Percentiles rank a stretch among this genome's conserved stretches.
Evolutionary conservation across 1,284 basidiomycete species (phyloP).

Genomic region (Tilletia walkeri): DNA sequence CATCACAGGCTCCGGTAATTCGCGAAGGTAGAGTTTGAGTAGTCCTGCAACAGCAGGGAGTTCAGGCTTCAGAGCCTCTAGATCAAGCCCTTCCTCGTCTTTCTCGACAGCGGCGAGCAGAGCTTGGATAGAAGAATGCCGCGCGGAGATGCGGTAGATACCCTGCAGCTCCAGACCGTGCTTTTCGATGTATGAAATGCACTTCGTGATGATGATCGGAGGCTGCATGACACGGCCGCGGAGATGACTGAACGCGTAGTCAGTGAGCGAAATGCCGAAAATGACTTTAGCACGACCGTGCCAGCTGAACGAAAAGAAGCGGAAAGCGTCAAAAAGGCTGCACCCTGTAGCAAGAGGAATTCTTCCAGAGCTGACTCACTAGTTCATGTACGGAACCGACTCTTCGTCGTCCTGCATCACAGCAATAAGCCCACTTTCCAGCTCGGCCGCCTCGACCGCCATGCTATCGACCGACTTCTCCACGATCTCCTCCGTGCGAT

Average conservation of each 20-base stretch:
- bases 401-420: constrained; percentile 60
- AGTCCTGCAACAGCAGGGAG: constrained; percentile 84
- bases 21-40: constrained; percentile 86
- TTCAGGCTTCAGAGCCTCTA: constrained; percentile 75
- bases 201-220: constrained; percentile 80
- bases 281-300: constrained; percentile 81
- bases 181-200: constrained; percentile 78
- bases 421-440: constrained; percentile 61
- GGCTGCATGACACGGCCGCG: constrained; percentile 61
- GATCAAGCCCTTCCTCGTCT: constrained; percentile 79
- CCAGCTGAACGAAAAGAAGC: constrained; percentile 61
- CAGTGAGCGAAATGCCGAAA: constrained; percentile 85
- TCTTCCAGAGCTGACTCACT: constrained; percentile 56
- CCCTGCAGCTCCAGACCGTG: constrained; percentile 61
- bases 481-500: constrained; percentile 63
- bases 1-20: constrained; percentile 83
- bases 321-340: not conserved
- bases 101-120: constrained; percentile 84
- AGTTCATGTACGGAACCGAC: constrained; percentile 71
- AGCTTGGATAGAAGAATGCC: constrained; percentile 79
- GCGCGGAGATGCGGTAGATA: constrained; percentile 68
- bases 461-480: constrained; percentile 74
- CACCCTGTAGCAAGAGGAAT: not conserved
- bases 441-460: constrained; percentile 59
- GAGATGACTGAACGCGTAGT: constrained; percentile 83